Evolutionary conservation across 2,329 filamentous ascomycete genomes (phyloP).

Genomic region (Mycogone perniciosa): DNA sequence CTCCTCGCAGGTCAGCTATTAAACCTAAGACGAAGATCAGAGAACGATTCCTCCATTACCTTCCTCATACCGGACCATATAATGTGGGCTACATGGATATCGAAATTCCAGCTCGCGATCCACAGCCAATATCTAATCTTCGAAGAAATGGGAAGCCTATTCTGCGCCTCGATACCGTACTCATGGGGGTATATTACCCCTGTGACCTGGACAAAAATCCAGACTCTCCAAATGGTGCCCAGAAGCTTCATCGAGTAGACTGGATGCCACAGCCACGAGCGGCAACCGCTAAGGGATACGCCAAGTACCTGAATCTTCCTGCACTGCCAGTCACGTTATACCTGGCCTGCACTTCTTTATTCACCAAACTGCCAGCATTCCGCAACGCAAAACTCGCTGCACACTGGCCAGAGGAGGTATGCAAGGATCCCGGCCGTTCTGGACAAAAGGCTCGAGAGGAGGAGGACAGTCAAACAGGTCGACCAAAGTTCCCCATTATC

Average conservation of each 20-base stretch:
- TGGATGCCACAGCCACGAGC: constrained; percentile 56
- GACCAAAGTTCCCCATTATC: constrained; percentile 52
- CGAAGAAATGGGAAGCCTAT: constrained; percentile 34
- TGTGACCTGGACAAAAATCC: constrained; percentile 33
- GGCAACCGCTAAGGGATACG: constrained; percentile 53
- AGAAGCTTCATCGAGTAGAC: constrained; percentile 46
- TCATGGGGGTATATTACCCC: constrained; percentile 62
- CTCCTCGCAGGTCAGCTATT: constrained; percentile 16
- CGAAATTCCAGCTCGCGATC: constrained; percentile 49
- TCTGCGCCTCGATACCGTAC: constrained; percentile 46
- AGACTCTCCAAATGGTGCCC: constrained; percentile 21
- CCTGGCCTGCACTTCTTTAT: constrained; percentile 52
- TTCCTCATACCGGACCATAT: constrained; percentile 58
- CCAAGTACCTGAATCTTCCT: constrained; percentile 51
- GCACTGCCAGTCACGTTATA: constrained; percentile 43
- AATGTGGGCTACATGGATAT: constrained; percentile 62
- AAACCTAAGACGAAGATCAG: constrained; percentile 26
- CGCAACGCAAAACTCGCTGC: constrained; percentile 52
- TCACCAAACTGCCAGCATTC: constrained; percentile 59
- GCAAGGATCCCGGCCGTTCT: constrained; percentile 28
- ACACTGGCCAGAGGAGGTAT: constrained; percentile 43
- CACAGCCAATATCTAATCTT: constrained; percentile 35
- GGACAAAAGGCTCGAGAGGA: constrained; percentile 24
- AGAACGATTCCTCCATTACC: constrained; percentile 37
- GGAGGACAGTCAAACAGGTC: constrained; percentile 11